These are phyloP conservation scores for Vigna reflexopilosa DNA, from an alignment of 306 rosid genomes.

Conservation along the genomic window DNA sequence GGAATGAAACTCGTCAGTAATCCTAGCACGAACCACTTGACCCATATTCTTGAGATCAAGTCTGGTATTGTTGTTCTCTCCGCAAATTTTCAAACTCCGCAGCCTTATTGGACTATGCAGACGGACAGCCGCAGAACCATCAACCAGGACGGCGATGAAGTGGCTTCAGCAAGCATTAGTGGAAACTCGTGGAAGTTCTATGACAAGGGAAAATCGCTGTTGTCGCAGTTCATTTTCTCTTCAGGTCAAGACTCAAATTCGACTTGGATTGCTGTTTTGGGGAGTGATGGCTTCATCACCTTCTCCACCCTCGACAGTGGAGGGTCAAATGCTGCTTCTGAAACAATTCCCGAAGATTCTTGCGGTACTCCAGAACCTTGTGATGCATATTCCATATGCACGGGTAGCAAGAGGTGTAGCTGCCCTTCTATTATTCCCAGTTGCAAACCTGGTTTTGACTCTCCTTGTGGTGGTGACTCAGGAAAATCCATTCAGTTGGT, in stretches of 20 bases:
- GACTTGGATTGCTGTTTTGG: constrained; percentile 81
- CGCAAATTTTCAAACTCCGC: constrained; percentile 67
- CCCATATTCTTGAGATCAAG: constrained; percentile 69
- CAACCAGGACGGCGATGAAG: constrained; percentile 55
- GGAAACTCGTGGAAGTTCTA: constrained; percentile 88
- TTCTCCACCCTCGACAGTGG: constrained; percentile 62
- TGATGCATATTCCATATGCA: constrained; percentile 68
- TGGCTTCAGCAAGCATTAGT: constrained; percentile 59
- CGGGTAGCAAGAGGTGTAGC: constrained; percentile 55
- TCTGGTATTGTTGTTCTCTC: constrained; percentile 75
- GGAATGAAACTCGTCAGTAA: constrained; percentile 82
- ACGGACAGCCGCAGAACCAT: constrained; percentile 65
- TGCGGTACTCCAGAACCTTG: constrained; percentile 85
- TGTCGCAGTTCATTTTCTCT: constrained; percentile 74
- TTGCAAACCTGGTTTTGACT: constrained; percentile 68
- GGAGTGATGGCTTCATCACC: constrained; percentile 72
- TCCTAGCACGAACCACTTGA: constrained; percentile 56
- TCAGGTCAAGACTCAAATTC: constrained; percentile 44
- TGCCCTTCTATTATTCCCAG: constrained; percentile 77
- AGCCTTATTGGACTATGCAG: constrained; percentile 88
- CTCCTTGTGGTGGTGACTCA: constrained; percentile 57
- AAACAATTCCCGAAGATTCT: constrained; percentile 63
- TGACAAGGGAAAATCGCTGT: constrained; percentile 60
- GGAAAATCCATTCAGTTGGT: constrained; percentile 47
- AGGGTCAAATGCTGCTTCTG: constrained; percentile 47